Evolutionary conservation across 257 asterid species (phyloP), one percentile per base, ranked within the genome.

Genomic region (Cynanchum wilfordii): DNA sequence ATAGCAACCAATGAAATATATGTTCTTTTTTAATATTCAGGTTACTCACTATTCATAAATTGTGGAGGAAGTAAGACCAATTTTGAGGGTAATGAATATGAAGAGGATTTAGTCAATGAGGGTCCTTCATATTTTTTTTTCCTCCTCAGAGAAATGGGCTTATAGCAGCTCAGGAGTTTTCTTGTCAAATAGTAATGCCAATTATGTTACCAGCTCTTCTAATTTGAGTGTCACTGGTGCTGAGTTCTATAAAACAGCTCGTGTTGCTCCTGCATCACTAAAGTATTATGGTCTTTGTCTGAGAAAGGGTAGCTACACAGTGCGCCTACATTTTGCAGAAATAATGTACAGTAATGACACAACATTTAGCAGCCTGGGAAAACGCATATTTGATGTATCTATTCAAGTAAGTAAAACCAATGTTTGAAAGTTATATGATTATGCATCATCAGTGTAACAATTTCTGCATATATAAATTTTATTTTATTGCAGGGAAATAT

Each of bases 241-340:
- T 50, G 88, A 80, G 33, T 42, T 87, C 71, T 93, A 88, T 81
- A 78, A 72, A 79, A 88, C 96, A 0, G 96, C 98, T 59, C 94
- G 97, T n/a, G 79, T 78, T 38, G 79, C 97, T 67, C 93, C 98
- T 51, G 76, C 82, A 77, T 93, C 97, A 2, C 88, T 93, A 57
- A 89, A 81, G 77, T 91, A 73, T 76, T 93, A 87, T 66, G 97
- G 96, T 62, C 90, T 85, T 76, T 93, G 97, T 83, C 36, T 93
- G 86, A 86, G 72, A 66, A 70, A 45, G n/a, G 98, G 98, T 50
- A 93, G 94, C 88, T 93, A 93, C 73, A 88, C 22, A 73, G 98
- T 91, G 78, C 92, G 91, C 22, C 96, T 93, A 62, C 90, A 91
- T 84, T 93, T 93, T 64, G 96, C 98, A 42, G 98, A 93, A 78